phyloP scores from a whole-genome alignment of 1,284 basidiomycete genomes.

The Somion occarium region DNA sequence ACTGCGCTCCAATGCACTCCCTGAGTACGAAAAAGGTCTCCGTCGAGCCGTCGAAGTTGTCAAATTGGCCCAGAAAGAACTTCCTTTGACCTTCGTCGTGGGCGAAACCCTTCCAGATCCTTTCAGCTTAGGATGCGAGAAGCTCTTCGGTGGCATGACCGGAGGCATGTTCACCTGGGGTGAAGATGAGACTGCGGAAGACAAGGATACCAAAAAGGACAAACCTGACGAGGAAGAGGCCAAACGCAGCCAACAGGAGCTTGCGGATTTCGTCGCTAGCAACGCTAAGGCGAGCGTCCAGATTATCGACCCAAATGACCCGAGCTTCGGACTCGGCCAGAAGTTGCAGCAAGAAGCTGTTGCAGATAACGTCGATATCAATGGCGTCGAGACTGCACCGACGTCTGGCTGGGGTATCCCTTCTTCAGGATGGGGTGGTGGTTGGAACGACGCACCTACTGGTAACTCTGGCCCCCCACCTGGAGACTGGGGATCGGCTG shows the following conservation, averaged over 20 bases:
- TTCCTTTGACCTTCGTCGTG: slow-evolving; percentile 51
- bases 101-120: slow-evolving; percentile 51
- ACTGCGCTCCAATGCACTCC: slow-evolving; percentile 51
- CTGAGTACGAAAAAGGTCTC: slow-evolving; percentile 41
- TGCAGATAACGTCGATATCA: slow-evolving; percentile 14
- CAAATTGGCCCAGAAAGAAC: slow-evolving; percentile 48
- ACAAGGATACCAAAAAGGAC: slow-evolving; percentile 16
- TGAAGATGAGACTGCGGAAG: slow-evolving; percentile 9
- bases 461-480: not conserved
- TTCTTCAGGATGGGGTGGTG: not conserved
- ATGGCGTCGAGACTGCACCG: slow-evolving; percentile 9
- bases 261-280: slow-evolving; percentile 6
- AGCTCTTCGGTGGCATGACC: slow-evolving; percentile 42
- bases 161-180: slow-evolving; percentile 12
- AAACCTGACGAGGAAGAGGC: slow-evolving; percentile 9
- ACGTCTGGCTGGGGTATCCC: slow-evolving; percentile 7
- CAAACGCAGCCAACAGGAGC: not conserved
- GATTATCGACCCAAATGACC: slow-evolving; percentile 18
- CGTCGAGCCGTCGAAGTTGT: slow-evolving; percentile 42
- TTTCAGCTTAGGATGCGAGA: slow-evolving; percentile 42
- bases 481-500: slow-evolving; percentile 10
- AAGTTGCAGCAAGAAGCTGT: slow-evolving; percentile 8
- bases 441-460: not conserved
- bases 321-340: slow-evolving; percentile 9
- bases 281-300: slow-evolving; percentile 13